Percentiles rank a stretch among this genome's conserved stretches.
phyloP scores from a whole-genome alignment of 306 rosid species.

The Ormosia semicastrata region DNA sequence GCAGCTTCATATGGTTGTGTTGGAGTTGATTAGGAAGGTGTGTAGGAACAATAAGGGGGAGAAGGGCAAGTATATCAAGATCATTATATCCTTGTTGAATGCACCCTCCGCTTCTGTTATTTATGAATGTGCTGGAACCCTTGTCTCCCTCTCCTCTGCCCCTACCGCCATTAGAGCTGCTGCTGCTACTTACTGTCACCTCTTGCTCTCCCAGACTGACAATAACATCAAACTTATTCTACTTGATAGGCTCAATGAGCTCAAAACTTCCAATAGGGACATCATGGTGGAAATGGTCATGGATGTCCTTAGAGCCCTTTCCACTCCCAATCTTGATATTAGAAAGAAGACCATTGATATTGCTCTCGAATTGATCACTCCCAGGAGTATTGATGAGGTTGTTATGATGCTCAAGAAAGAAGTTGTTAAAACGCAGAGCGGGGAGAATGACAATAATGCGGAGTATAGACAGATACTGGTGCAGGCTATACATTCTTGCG shows the following conservation, averaged over 20 bases:
- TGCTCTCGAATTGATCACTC: constrained; percentile 80
- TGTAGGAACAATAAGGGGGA: constrained; percentile 75
- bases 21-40: constrained; percentile 87
- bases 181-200: constrained; percentile 73
- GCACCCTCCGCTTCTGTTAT: constrained; percentile 80
- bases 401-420: constrained; percentile 95
- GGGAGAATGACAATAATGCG: constrained; percentile 95
- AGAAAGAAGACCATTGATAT: constrained; percentile 92
- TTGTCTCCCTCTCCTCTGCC: constrained; percentile 84
- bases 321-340: constrained; percentile 80
- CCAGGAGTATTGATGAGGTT: constrained; percentile 83
- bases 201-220: constrained; percentile 88
- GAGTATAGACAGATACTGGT: constrained; percentile 96
- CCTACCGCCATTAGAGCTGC: constrained; percentile 94
- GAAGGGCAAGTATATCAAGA: constrained; percentile 86
- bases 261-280: constrained; percentile 72
- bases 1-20: constrained; percentile 85
- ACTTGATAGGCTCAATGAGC: constrained; percentile 81
- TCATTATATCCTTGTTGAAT: constrained; percentile 67
- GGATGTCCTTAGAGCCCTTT: constrained; percentile 91
- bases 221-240: constrained; percentile 92
- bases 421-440: constrained; percentile 88
- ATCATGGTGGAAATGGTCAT: constrained; percentile 89
- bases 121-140: constrained; percentile 91
- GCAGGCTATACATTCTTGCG: constrained; percentile 93